Base-by-base conservation (phyloP, 2,329 filamentous ascomycete species). In the Arthrobotrys iridis region DNA sequence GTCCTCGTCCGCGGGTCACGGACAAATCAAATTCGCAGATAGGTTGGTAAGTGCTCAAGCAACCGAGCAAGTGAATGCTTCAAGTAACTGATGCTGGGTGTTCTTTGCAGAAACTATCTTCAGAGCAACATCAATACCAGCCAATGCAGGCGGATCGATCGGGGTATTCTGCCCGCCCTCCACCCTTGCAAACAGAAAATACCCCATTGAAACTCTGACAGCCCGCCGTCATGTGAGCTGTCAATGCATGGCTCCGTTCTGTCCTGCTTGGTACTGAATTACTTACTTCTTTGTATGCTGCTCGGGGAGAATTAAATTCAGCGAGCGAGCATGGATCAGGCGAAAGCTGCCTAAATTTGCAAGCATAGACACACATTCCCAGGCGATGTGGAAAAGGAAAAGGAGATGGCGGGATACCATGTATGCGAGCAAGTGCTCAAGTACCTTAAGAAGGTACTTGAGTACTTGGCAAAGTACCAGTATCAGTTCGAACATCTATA, bases 291-390 rank as follows among this genome's bases (percentile, higher is more conserved):
- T n/a, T n/a, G n/a, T n/a, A n/a, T n/a, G 50, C 30, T 55, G 26
- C 50, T 55, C 50, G 50, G 50, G 50, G 50, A 55, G 50, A 55
- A 55, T 55, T 55, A 55, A n/a, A 55, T 55, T 55, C 30, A 55
- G 30, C 30, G 28, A 55, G 46, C 18, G 30, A 60, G 37, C 46
- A 46, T 48, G 58, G 48, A 57, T 71, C 58, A 40, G 58, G 58
- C 35, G 60, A 65, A 60, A 66, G 62, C 62, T 74, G 70, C 70
- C 70, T 62, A 67, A 59, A 58, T 26, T 20, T 62, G 37, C 35
- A 55, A 20, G 37, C 33, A 48, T 46, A 13, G n/a, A n/a, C n/a
- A n/a, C n/a, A n/a, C n/a, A n/a, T 20, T 24, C 40, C 40, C 33
- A 52, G 43, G 57, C 40, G 60, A 62, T 18, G 30, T 60, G 43